Evolutionary conservation across 768 basidiomycete species (phyloP), one percentile per base, ranked within the genome.

Genomic region (Russula abietina): DNA sequence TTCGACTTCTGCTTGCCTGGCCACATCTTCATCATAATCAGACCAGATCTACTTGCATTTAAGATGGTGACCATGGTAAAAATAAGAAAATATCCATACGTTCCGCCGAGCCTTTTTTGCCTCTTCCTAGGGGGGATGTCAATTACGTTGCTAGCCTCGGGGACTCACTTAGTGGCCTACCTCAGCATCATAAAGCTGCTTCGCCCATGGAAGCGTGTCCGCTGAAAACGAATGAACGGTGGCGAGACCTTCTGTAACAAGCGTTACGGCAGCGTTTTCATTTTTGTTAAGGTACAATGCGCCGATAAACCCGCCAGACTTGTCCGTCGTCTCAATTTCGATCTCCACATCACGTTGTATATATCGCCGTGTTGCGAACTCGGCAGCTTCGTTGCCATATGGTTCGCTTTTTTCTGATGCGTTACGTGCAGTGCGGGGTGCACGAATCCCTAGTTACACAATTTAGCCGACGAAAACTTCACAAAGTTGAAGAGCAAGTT

Each of bases 281-380:
- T 80, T 85, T 72, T 93, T 96, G 74, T 89, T 89, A 68, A 89
- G 60, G 73, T 88, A 95, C 59, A 98, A 79, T 1, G 88, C 75
- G 16, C 95, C 95, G 67, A 98, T 95, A 74, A 96, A 98, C 3
- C 97, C 97, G 43, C 96, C 96, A 4, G 89, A 87, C 75, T 97
- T 98, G 78, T 99, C 96, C 17, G 88, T 83, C 17, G 82, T 81
- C 62, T 96, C 92, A 51, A 98, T 86, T 68, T 92, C 89, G 62
- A 98, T 86, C 73, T 99, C 96, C 7, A 93, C 86, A 70, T 99
- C 96, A 32, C 96, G 85, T 73, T 99, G 96, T 88, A 98, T 88
- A 72, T 88, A 94, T 64, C 83, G 81, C 48, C 85, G 83, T 9
- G 82, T 82, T 3, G 92, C 80, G 69, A 91, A 98, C 43, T 92